Base-by-base conservation (phyloP, 2,329 filamentous ascomycete genomes). In the Talaromyces sp. region DNA sequence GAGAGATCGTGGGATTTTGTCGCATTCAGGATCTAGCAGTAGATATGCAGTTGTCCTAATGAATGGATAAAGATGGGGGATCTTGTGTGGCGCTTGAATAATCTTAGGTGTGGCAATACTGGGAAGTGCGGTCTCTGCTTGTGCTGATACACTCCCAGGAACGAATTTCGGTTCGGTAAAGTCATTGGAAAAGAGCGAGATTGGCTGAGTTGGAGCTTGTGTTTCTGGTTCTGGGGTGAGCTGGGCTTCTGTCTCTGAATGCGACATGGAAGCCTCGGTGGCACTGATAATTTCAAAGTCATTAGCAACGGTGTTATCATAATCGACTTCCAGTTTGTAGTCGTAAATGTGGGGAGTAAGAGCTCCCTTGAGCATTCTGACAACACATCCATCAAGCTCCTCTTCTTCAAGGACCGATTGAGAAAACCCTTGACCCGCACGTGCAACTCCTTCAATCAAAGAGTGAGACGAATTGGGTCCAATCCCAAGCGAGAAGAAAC, bases 291-390 rank as follows among this genome's bases (percentile, higher is more conserved):
- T 66, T 65, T 88, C 86, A 54, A 85, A 88, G 16, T 84, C 84
- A 13, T 84, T 80, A 8, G 72, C 67, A 8, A 59, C 55, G 7
- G 60, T 55, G 8, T 57, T 24, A n/a, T 65, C 64, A 59, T 88
- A 89, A 49, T 84, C 81, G 55, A 90, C 72, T 62, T 87, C 83
- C 1, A 90, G 72, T 0, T 75, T 78, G 63, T 86, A 89, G 63
- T 89, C 81, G 14, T 73, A 79, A 40, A 89, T 76, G 56, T 90
- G 86, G 0, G 86, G 86, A 2, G 82, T 84, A 17, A 91, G 70
- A 0, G 86, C 84, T 0, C 82, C 87, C 65, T 88, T 89, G 51
- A 91, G 75, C 88, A 91, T 91, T 2, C 88, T 81, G 2, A 91
- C 79, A 1, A 90, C 80, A 65, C 88, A 88, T 57, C 75, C 81